Evolutionary conservation across 2,329 filamentous ascomycete species (phyloP).

Genomic region (Fusarium caatingaense): DNA sequence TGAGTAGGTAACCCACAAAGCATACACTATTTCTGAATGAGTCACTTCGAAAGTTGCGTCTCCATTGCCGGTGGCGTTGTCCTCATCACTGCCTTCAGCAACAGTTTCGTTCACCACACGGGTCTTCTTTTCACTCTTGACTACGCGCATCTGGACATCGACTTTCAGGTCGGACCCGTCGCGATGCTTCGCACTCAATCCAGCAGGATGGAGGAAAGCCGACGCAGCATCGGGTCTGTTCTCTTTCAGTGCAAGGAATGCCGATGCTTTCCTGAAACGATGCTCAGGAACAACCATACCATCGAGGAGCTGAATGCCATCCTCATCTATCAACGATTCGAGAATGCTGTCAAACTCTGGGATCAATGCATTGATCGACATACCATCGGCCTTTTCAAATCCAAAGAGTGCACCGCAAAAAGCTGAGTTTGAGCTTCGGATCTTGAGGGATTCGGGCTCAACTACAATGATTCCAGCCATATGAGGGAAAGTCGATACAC

Average conservation of each 20-base stretch:
- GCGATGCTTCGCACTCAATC: constrained; percentile 85
- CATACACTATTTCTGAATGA: constrained; percentile 86
- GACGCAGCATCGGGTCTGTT: constrained; percentile 81
- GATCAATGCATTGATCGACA: constrained; percentile 82
- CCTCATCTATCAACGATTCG: constrained; percentile 84
- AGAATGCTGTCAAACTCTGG: constrained; percentile 89
- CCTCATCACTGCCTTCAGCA: constrained; percentile 69
- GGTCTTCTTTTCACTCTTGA: constrained; percentile 82
- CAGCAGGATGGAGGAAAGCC: constrained; percentile 85
- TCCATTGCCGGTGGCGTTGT: constrained; percentile 55
- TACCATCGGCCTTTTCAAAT: constrained; percentile 83
- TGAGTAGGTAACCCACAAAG: constrained; percentile 97
- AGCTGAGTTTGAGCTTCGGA: constrained; percentile 93
- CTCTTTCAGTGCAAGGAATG: constrained; percentile 84
- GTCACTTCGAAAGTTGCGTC: constrained; percentile 60
- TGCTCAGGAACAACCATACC: constrained; percentile 98
- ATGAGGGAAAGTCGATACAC: constrained; percentile 93
- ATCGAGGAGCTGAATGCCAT: constrained; percentile 84
- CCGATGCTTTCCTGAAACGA: constrained; percentile 89
- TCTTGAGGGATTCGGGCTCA: constrained; percentile 78
- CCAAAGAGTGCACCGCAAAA: constrained; percentile 95
- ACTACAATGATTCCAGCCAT: constrained; percentile 97
- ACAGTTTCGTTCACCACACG: constrained; percentile 71
- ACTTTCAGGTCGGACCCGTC: constrained; percentile 94
- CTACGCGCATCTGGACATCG: constrained; percentile 95